Base-by-base conservation (phyloP, 305 asterid species). In the Striga hermonthica region DNA sequence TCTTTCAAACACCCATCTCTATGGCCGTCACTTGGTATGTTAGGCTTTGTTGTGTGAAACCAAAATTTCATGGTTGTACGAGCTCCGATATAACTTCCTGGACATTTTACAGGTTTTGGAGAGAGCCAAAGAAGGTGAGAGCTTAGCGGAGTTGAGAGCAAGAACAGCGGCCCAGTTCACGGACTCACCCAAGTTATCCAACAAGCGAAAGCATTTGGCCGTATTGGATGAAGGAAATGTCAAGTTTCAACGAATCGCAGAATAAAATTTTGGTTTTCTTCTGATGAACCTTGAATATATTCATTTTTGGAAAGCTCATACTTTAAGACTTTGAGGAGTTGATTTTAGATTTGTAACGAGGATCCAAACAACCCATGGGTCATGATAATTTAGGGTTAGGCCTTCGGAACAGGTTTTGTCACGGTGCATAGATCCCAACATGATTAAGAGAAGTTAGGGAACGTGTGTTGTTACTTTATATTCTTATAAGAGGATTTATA, bases 1-100 rank as follows among this genome's bases (percentile, higher is more conserved):
- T 73, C 89, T 88, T 74, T 80, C 94, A 43, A 90, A 60, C 72
- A 79, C 91, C 41, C 98, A 93, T 83, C 84, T 93, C 63, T 93
- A 89, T 12, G 98, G 97, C 38, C 98, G 98, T 63, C 97, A 78
- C 84, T 70, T 93, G 98, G 98, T 92, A 86, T n/a, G 88, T 76
- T 37, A 37, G 56, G 60, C 34, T 10, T 40, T 40, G 35, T 57
- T 28, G 37, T 1, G 7, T 12, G 13, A 9, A 2, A 35, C 10
- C 31, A 13, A 3, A 7, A 39, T 7, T 4, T 34, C 14, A 35
- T 3, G 15, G 65, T 35, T 7, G 39, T 8, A 4, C 9, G 54
- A 34, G 34, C 47, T 37, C 55, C 8, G 34, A 31, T 22, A 14
- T 54, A 57, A 12, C 39, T 54, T 52, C 73, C 49, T 74, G 61